Evolutionary conservation across 2,329 filamentous ascomycete species (phyloP).

Genomic region (Trichocomaceae sp.): DNA sequence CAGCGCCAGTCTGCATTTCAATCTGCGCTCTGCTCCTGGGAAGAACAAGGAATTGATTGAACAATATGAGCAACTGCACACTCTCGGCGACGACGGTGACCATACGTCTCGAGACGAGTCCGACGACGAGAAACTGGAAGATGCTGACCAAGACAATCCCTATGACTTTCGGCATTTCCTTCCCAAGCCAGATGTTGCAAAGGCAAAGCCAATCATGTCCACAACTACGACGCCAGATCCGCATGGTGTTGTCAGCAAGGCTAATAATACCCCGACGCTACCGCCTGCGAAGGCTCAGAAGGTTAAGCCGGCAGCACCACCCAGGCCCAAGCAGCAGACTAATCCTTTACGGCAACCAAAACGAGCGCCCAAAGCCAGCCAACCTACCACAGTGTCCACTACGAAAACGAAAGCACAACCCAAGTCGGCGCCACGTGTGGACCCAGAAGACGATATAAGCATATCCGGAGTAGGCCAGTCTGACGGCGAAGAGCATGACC

Average conservation of each 20-base stretch:
- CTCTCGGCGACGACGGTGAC: conserved; percentile 30
- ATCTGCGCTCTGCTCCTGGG: conserved; percentile 63
- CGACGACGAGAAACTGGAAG: conserved; percentile 34
- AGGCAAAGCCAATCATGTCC: conserved; percentile 24
- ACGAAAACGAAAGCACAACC: conserved; percentile 18
- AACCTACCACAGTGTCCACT: background rate
- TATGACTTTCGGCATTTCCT: conserved; percentile 47
- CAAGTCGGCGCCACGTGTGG: conserved; percentile 19
- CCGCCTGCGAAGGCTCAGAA: conserved; percentile 23
- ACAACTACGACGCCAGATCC: conserved; percentile 32
- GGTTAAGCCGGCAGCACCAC: conserved; percentile 20
- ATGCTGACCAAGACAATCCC: conserved; percentile 40
- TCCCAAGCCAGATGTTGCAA: conserved; percentile 32
- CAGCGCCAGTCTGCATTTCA: conserved; percentile 80
- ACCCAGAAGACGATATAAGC: conserved; percentile 20
- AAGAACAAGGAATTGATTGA: conserved; percentile 61
- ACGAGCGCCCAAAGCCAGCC: conserved; percentile 5
- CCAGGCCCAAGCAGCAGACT: conserved; percentile 16
- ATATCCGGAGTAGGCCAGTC: conserved; percentile 24
- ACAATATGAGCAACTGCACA: conserved; percentile 60
- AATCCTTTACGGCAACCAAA: conserved; percentile 14
- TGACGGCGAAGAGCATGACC: conserved; percentile 25
- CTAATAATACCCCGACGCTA: conserved; percentile 29
- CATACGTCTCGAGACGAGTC: conserved; percentile 17
- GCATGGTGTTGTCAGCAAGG: conserved; percentile 25